Conservation (phyloP, 768 basidiomycete species). For the Coprinopsis strossmayeri region DNA sequence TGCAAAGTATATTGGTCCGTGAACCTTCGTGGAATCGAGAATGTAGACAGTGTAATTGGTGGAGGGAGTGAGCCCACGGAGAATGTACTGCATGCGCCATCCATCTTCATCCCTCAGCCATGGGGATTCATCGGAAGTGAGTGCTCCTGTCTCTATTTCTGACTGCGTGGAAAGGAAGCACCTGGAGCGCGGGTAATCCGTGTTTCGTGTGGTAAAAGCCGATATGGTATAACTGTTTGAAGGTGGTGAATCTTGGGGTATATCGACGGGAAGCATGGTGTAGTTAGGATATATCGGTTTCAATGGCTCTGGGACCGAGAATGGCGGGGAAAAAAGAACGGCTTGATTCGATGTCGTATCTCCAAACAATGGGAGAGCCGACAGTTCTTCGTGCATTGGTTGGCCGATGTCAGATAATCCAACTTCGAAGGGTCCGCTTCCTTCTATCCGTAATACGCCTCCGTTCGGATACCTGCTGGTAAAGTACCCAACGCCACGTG, state of each 20-base stretch:
- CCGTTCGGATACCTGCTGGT: slow-evolving; percentile 29
- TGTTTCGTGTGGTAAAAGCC: slow-evolving; percentile 41
- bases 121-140: slow-evolving; percentile 34
- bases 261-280: slow-evolving; percentile 55
- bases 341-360: slow-evolving; percentile 73
- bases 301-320: slow-evolving; percentile 22
- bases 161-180: slow-evolving; percentile 45
- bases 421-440: slow-evolving; percentile 45
- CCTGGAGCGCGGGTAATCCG: slow-evolving; percentile 44
- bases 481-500: slow-evolving; percentile 10
- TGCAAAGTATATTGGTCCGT: slow-evolving; percentile 61
- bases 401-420: slow-evolving; percentile 44
- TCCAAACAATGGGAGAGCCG: slow-evolving; percentile 50
- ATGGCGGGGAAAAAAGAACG: slow-evolving; percentile 62
- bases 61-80: slow-evolving; percentile 48
- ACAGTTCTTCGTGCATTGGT: slow-evolving; percentile 40
- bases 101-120: slow-evolving; percentile 56
- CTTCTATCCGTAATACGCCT: slow-evolving; percentile 45
- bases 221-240: slow-evolving; percentile 50
- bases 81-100: slow-evolving; percentile 64
- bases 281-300: slow-evolving; percentile 68
- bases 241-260: slow-evolving; percentile 35
- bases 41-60: slow-evolving; percentile 82
- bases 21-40: slow-evolving; percentile 48
- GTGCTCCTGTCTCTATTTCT: slow-evolving; percentile 24